Percentiles rank a stretch among this genome's conserved stretches.
Evolutionary conservation across 1,284 basidiomycete species (phyloP).

Genomic region (Ganoderma resinaceum): DNA sequence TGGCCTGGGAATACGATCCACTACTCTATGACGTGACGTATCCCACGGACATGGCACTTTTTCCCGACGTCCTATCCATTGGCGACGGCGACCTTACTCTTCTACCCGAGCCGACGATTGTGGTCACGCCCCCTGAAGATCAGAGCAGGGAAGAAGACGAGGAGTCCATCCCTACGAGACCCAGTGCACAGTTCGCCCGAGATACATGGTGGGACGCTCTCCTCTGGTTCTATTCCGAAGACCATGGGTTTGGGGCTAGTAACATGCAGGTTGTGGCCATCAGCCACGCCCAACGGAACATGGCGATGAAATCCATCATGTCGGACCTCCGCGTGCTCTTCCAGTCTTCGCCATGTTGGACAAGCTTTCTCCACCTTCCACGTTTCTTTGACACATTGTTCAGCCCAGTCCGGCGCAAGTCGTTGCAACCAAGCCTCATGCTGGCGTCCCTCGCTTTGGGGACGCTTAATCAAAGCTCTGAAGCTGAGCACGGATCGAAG

Average conservation of each 20-base stretch:
- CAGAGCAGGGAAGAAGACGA: neutral
- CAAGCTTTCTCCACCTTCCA: slow-evolving; percentile 74
- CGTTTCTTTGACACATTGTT: slow-evolving; percentile 66
- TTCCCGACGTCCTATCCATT: neutral
- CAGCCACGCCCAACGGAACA: slow-evolving; percentile 51
- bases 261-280: slow-evolving; percentile 41
- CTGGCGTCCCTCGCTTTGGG: slow-evolving; percentile 70
- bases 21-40: slow-evolving; percentile 11
- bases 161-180: slow-evolving; percentile 40
- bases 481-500: slow-evolving; percentile 48
- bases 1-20: slow-evolving; percentile 22
- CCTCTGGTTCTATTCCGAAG: slow-evolving; percentile 60
- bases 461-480: slow-evolving; percentile 73
- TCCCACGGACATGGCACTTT: slow-evolving; percentile 4
- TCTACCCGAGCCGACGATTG: neutral
- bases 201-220: slow-evolving; percentile 83
- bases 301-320: slow-evolving; percentile 52
- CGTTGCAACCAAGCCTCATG: slow-evolving; percentile 72
- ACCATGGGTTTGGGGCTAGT: slow-evolving; percentile 30
- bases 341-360: slow-evolving; percentile 67
- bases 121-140: slow-evolving; percentile 10
- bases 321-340: slow-evolving; percentile 69
- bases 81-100: neutral
- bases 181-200: slow-evolving; percentile 67
- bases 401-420: slow-evolving; percentile 55